These are phyloP conservation scores for Ceratobasidium sp. DNA, from an alignment of 1,284 basidiomycete species.

Conservation along the genomic window DNA sequence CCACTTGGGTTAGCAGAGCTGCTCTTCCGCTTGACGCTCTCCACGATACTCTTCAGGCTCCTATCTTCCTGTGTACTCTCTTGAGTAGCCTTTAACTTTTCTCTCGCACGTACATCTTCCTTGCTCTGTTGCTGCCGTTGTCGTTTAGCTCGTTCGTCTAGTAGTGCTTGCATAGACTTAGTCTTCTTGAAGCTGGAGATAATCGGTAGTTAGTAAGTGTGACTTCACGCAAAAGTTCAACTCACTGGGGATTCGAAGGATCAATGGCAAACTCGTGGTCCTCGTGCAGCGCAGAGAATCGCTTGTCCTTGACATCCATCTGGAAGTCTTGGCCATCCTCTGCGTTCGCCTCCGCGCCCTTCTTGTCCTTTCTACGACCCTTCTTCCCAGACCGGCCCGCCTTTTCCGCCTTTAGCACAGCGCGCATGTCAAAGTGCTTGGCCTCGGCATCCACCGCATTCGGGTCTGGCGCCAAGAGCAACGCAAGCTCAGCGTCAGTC, in stretches of 20 bases:
- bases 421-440: constrained; percentile 93
- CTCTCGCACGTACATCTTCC: not conserved
- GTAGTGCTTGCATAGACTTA: constrained; percentile 85
- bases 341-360: constrained; percentile 69
- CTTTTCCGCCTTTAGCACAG: constrained; percentile 90
- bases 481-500: constrained; percentile 73
- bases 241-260: constrained; percentile 93
- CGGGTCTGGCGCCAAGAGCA: constrained; percentile 71
- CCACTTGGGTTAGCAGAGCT: not conserved
- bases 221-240: constrained; percentile 49
- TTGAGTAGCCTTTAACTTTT: not conserved
- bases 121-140: constrained; percentile 62
- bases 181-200: constrained; percentile 86
- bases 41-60: constrained; percentile 77
- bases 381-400: constrained; percentile 52
- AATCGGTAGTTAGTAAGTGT: constrained; percentile 20
- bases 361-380: constrained; percentile 62
- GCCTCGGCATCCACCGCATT: constrained; percentile 63
- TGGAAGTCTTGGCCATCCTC: constrained; percentile 79
- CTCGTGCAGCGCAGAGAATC: constrained; percentile 90
- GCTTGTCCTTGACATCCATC: constrained; percentile 88
- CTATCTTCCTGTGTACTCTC: constrained; percentile 55
- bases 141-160: constrained; percentile 78
- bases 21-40: constrained; percentile 86
- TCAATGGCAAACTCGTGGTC: constrained; percentile 96